phyloP scores from a whole-genome alignment of 2,329 filamentous ascomycete genomes.

The Thermochaetoides dissita region DNA sequence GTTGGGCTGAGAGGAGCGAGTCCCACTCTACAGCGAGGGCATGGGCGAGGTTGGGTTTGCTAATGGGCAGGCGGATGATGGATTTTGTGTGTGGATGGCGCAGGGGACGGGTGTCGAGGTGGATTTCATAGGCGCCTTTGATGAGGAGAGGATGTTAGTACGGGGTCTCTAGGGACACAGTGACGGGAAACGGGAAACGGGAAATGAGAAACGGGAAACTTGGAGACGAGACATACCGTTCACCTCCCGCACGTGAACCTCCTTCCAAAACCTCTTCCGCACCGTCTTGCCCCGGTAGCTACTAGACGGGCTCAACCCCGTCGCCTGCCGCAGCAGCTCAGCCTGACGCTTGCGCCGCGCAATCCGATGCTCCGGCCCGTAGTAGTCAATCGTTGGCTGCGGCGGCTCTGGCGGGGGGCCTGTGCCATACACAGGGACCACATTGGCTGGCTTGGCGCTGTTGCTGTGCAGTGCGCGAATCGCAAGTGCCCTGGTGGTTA shows the following conservation, averaged over 20 bases:
- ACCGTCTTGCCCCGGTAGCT: constrained; percentile 2
- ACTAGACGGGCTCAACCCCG: no score
- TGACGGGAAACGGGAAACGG: background rate
- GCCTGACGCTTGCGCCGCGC: constrained; percentile 40
- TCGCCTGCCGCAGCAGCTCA: constrained; percentile 35
- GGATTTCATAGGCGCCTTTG: constrained; percentile 40
- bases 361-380: constrained; percentile 21
- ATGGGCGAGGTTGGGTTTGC: constrained; percentile 68
- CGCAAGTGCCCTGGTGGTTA: no score
- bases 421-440: constrained; percentile 17
- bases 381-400: constrained; percentile 19
- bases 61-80: constrained; percentile 55
- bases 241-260: constrained; percentile 56
- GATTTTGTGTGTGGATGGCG: constrained; percentile 61
- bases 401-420: constrained; percentile 46
- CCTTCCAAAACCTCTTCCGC: constrained; percentile 70
- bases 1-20: constrained; percentile 62
- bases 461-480: constrained; percentile 14
- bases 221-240: constrained; percentile 34
- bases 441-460: constrained; percentile 12
- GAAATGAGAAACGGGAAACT: background rate
- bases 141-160: background rate
- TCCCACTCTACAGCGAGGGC: constrained; percentile 93
- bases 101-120: constrained; percentile 67
- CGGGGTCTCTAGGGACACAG: background rate